Percentiles rank a stretch among this genome's conserved stretches.
Conservation (phyloP, 176 grass and related monocot genomes). For the Phragmites australis region DNA sequence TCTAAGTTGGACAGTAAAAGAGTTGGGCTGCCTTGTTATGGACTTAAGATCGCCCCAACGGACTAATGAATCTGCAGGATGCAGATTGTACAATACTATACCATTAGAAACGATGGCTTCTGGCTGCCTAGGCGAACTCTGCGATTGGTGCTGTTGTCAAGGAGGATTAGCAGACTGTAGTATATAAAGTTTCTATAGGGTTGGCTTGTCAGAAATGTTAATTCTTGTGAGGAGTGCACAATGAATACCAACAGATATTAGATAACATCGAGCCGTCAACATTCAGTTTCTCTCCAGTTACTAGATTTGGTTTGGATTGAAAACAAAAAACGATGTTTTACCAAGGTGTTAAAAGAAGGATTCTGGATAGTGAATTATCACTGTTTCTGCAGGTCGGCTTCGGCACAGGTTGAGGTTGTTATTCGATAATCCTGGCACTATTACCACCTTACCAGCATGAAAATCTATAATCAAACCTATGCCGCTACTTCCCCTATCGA, state of each 20-base stretch:
- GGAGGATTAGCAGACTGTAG: neutral
- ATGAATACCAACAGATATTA: neutral
- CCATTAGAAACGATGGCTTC: neutral
- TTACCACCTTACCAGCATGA: neutral
- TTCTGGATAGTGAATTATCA: neutral
- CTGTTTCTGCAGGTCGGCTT: neutral
- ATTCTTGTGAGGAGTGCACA: neutral
- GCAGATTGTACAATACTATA: neutral
- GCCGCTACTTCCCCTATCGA: neutral
- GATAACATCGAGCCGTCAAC: neutral
- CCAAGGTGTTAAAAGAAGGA: neutral
- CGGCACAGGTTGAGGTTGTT: neutral
- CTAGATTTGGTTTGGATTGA: neutral
- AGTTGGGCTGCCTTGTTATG: neutral
- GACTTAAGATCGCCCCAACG: neutral
- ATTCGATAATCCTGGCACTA: neutral
- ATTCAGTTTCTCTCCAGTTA: neutral
- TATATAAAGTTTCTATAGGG: neutral
- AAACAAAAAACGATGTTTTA: neutral
- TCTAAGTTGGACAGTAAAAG: neutral
- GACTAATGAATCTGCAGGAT: neutral
- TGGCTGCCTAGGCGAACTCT: neutral
- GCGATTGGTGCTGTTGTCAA: neutral
- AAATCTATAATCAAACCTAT: conserved; percentile 9
- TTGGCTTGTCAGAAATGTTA: neutral